A percentile compares a stretch with the other conserved stretches of the same genome.
Conservation (phyloP, 2,329 filamentous ascomycete genomes). For the Pseudogymnoascus sp. region DNA sequence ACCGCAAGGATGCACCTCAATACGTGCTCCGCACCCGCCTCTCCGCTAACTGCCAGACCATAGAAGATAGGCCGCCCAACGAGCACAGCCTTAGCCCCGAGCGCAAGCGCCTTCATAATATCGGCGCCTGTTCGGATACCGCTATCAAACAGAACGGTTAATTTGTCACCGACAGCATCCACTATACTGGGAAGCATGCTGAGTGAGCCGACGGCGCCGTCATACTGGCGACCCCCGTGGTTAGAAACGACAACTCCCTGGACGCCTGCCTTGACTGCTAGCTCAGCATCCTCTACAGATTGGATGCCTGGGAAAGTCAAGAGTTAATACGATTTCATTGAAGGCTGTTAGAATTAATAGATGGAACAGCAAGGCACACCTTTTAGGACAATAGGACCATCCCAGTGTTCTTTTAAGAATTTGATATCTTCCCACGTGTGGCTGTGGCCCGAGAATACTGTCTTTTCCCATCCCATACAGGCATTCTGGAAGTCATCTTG, state of each 20-base stretch:
- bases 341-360: not conserved
- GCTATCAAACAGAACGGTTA: conserved; percentile 52
- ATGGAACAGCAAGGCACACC: not conserved
- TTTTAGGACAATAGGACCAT: conserved; percentile 46
- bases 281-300: conserved; percentile 54
- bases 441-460: conserved; percentile 55
- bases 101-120: conserved; percentile 52
- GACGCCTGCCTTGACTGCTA: conserved; percentile 47
- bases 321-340: conserved; percentile 53
- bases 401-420: conserved; percentile 55
- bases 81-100: conserved; percentile 56
- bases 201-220: conserved; percentile 51
- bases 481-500: conserved; percentile 44
- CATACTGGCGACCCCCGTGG: conserved; percentile 51
- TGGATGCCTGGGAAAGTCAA: conserved; percentile 48
- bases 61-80: conserved; percentile 55
- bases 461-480: conserved; percentile 55
- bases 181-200: conserved; percentile 54
- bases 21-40: conserved; percentile 53
- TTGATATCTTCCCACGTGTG: conserved; percentile 57
- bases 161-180: conserved; percentile 23
- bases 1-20: conserved; percentile 52
- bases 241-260: conserved; percentile 57
- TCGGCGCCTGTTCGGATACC: conserved; percentile 50
- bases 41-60: conserved; percentile 52